Evolutionary conservation across 352 stramenopile species (phyloP).

Genomic region (Nothophytophthora sp.): DNA sequence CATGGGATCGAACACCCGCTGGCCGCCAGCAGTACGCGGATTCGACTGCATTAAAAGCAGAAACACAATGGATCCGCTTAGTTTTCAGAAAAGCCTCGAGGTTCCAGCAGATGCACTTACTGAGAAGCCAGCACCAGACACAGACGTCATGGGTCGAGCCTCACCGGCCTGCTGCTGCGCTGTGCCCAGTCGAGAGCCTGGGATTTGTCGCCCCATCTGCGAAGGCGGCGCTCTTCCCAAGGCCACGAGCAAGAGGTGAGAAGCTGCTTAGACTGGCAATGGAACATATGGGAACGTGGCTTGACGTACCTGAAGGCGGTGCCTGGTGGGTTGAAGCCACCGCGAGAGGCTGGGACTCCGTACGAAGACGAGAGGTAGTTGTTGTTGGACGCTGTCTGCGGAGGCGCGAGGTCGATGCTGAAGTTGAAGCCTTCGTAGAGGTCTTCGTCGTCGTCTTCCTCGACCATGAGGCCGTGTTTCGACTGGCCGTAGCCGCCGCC

Average conservation of each 20-base stretch:
- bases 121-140: slow-evolving; percentile 91
- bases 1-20: slow-evolving; percentile 90
- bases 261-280: background rate
- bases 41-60: slow-evolving; percentile 55
- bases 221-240: slow-evolving; percentile 56
- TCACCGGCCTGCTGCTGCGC: slow-evolving; percentile 55
- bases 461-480: slow-evolving; percentile 61
- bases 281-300: background rate
- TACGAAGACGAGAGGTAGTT: slow-evolving; percentile 65
- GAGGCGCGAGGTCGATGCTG: slow-evolving; percentile 77
- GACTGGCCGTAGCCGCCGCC: slow-evolving; percentile 54
- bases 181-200: slow-evolving; percentile 66
- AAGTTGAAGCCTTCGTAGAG: slow-evolving; percentile 93
- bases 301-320: slow-evolving; percentile 63
- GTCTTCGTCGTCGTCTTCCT: slow-evolving; percentile 87
- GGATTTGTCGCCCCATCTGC: slow-evolving; percentile 74
- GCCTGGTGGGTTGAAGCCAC: slow-evolving; percentile 64
- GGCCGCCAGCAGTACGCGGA: slow-evolving; percentile 62
- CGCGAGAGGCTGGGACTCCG: slow-evolving; percentile 50
- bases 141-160: slow-evolving; percentile 92
- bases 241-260: background rate
- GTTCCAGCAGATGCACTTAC: slow-evolving; percentile 28
- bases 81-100: background rate
- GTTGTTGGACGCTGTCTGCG: slow-evolving; percentile 62
- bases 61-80: background rate